A percentile compares a stretch with the other conserved stretches of the same genome.
Conservation (phyloP, 768 basidiomycete genomes). For the Boletus subparvulus region DNA sequence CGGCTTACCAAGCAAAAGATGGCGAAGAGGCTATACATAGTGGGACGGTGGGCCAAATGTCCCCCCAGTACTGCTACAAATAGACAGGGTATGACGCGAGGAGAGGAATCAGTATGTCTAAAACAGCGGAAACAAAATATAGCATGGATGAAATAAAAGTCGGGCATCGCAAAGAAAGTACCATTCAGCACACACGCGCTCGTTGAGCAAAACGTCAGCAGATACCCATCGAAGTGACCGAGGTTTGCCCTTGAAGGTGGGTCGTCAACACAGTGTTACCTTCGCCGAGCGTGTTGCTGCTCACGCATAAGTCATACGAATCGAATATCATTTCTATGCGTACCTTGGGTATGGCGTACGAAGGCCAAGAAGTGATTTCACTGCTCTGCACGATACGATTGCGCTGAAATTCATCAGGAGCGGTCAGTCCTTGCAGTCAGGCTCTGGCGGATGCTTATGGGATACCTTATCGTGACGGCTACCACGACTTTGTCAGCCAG, state of each 20-base stretch:
- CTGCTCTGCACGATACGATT: constrained; percentile 14
- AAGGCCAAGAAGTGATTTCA: constrained; percentile 14
- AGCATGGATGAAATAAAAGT: not conserved
- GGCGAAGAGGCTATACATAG: too few species aligned
- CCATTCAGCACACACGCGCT: not conserved
- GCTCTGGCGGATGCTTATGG: not conserved
- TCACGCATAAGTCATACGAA: not conserved
- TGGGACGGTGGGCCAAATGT: too few species aligned
- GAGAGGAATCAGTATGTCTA: not conserved
- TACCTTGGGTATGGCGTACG: not conserved
- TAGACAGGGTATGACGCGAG: too few species aligned
- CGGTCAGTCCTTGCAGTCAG: not conserved
- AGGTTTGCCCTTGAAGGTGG: not conserved
- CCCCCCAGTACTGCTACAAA: too few species aligned
- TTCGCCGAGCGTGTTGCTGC: not conserved
- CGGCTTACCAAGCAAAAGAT: too few species aligned
- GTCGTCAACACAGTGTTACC: constrained; percentile 2
- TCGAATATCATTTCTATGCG: not conserved
- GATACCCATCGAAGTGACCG: not conserved
- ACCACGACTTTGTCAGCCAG: not conserved
- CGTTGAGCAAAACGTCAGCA: not conserved
- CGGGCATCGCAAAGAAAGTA: too few species aligned
- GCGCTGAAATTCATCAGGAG: constrained; percentile 3
- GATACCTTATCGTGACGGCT: constrained; percentile 16
- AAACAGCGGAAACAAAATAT: not conserved